Evolutionary conservation across 371 early-diverging fungal genomes (phyloP).

Genomic region (Polyrhizophydium stewartii): DNA sequence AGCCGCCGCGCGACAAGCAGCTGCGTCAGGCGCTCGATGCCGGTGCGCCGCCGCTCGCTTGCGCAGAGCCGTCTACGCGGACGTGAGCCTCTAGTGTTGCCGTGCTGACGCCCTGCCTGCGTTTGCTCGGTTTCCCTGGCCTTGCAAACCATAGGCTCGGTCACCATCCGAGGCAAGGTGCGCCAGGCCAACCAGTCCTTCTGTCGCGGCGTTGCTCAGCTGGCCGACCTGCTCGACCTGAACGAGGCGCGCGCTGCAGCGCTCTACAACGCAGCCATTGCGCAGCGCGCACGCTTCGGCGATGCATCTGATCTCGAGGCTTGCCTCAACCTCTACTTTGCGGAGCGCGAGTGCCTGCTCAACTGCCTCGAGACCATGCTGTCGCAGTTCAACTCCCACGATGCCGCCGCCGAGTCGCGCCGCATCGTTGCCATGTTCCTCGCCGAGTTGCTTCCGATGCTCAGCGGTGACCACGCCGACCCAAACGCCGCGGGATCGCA

Average conservation of each 20-base stretch:
- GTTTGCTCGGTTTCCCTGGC: too few species aligned
- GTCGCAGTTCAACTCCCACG: conserved; percentile 44
- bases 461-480: too few species aligned
- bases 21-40: neutral
- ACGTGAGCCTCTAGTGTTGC: too few species aligned
- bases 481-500: too few species aligned
- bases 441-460: neutral
- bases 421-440: conserved; percentile 14
- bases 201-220: conserved; percentile 53
- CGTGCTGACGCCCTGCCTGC: too few species aligned
- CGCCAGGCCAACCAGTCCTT: conserved; percentile 57
- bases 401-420: conserved; percentile 45
- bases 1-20: neutral
- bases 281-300: conserved; percentile 46
- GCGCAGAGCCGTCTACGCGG: neutral
- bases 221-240: conserved; percentile 76
- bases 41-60: neutral
- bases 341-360: conserved; percentile 64
- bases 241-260: conserved; percentile 75
- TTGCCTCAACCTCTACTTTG: conserved; percentile 63
- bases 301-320: conserved; percentile 58
- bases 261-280: conserved; percentile 60
- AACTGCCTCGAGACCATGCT: conserved; percentile 59
- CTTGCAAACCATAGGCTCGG: conserved; percentile 6
- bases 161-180: conserved; percentile 12